Percentiles rank a stretch among this genome's conserved stretches.
phyloP scores from a whole-genome alignment of 78 protist genomes.

The Dictyostelium brefeldianum region DNA sequence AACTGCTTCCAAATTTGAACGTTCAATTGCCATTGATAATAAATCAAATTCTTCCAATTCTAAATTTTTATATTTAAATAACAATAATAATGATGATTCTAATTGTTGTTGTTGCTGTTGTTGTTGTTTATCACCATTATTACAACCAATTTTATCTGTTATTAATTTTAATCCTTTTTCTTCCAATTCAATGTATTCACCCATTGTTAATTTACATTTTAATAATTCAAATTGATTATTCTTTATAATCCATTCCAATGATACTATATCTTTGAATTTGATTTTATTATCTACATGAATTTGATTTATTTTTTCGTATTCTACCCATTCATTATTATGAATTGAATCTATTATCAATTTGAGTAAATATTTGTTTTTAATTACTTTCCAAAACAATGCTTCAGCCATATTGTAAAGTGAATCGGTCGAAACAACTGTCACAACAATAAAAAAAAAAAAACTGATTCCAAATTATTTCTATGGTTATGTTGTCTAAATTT shows the following conservation, averaged over 20 bases:
- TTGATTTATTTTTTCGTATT: not conserved
- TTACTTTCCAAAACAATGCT: not conserved
- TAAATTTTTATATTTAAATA: not conserved
- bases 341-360: not conserved
- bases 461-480: too few relatives aligned
- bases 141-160: too few relatives aligned
- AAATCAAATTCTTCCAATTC: not conserved
- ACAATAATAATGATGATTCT: not conserved
- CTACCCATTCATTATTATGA: not conserved
- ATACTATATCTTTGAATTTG: not conserved
- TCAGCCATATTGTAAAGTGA: too few relatives aligned
- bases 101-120: not conserved
- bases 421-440: too few relatives aligned
- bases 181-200: not conserved
- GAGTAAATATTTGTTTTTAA: not conserved
- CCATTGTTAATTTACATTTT: not conserved
- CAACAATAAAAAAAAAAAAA: too few relatives aligned
- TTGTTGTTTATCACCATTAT: not conserved
- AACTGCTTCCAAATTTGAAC: not conserved
- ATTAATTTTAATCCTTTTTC: not conserved
- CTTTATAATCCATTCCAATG: not conserved
- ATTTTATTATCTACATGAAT: not conserved
- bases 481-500: too few relatives aligned
- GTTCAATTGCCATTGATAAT: not conserved
- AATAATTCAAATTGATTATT: not conserved